Conservation (phyloP, 129 eudicot species). For the Centella asiatica region DNA sequence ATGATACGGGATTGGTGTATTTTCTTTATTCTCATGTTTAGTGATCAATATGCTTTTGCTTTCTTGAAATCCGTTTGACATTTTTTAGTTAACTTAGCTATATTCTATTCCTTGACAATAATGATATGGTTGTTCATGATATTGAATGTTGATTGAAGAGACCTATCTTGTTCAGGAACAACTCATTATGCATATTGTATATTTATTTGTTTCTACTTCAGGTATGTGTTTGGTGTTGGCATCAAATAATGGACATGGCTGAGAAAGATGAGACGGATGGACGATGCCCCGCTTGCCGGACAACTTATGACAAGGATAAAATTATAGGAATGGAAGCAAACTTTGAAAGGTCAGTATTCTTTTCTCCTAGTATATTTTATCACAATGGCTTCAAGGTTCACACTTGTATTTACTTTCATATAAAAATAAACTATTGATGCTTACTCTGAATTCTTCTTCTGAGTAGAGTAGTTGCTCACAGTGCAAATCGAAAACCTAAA, state of each 20-base stretch:
- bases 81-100: neutral
- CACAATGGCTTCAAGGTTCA: neutral
- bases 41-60: neutral
- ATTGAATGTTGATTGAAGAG: neutral
- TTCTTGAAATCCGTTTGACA: neutral
- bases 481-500: conserved; percentile 53
- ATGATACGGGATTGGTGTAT: no score
- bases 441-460: conserved; percentile 6
- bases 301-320: conserved; percentile 71
- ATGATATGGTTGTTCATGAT: neutral
- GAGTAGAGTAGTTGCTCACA: conserved; percentile 40
- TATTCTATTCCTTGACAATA: neutral
- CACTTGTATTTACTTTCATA: neutral
- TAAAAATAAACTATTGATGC: conserved; percentile 7
- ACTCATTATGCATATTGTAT: neutral
- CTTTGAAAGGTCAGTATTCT: conserved; percentile 47
- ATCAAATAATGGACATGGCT: conserved; percentile 94
- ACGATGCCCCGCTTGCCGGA: conserved; percentile 87
- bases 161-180: neutral
- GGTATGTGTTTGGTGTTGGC: conserved; percentile 97
- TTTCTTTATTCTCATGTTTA: no score
- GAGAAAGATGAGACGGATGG: conserved; percentile 82
- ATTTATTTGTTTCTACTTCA: conserved; percentile 16
- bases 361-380: conserved; percentile 2
- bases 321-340: conserved; percentile 67